Evolutionary conservation across 495 filamentous ascomycete species (phyloP).

Genomic region (Xylaria scruposa): DNA sequence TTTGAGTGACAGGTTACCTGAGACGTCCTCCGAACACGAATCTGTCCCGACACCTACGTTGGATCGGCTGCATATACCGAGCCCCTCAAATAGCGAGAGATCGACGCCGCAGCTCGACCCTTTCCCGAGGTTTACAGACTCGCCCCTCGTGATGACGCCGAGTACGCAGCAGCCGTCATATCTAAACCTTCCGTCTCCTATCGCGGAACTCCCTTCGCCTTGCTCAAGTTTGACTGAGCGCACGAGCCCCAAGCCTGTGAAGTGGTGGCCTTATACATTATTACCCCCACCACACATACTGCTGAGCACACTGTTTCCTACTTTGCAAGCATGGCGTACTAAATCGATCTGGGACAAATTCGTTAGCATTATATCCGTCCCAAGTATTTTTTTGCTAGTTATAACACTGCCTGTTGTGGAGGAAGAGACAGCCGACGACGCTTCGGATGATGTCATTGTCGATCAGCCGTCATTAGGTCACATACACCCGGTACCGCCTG

Average conservation of each 20-base stretch:
- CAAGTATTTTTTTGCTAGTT: constrained; percentile 88
- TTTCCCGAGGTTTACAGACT: constrained; percentile 52
- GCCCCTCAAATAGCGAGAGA: constrained; percentile 59
- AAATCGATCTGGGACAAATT: constrained; percentile 80
- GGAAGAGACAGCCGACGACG: constrained; percentile 55
- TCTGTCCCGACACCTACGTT: constrained; percentile 25
- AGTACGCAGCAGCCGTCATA: constrained; percentile 50
- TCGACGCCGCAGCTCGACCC: constrained; percentile 49
- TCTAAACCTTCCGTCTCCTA: constrained; percentile 41
- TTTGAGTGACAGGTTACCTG: constrained; percentile 25
- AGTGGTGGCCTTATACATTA: constrained; percentile 78
- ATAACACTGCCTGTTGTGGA: constrained; percentile 94
- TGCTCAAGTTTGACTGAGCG: constrained; percentile 51
- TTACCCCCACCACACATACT: constrained; percentile 75
- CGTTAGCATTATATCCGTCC: constrained; percentile 79
- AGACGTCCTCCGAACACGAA: constrained; percentile 24
- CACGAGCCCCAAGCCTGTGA: constrained; percentile 53
- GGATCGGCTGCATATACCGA: constrained; percentile 45
- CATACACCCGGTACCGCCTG: constrained; percentile 37
- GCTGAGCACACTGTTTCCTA: constrained; percentile 82
- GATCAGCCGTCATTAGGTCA: constrained; percentile 38
- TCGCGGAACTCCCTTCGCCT: constrained; percentile 35
- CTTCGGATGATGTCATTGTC: constrained; percentile 53
- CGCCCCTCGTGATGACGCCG: constrained; percentile 51
- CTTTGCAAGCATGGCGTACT: constrained; percentile 76